These are phyloP conservation scores for Thalassiosira hispida DNA, from an alignment of 352 stramenopile genomes.

Conservation along the genomic window DNA sequence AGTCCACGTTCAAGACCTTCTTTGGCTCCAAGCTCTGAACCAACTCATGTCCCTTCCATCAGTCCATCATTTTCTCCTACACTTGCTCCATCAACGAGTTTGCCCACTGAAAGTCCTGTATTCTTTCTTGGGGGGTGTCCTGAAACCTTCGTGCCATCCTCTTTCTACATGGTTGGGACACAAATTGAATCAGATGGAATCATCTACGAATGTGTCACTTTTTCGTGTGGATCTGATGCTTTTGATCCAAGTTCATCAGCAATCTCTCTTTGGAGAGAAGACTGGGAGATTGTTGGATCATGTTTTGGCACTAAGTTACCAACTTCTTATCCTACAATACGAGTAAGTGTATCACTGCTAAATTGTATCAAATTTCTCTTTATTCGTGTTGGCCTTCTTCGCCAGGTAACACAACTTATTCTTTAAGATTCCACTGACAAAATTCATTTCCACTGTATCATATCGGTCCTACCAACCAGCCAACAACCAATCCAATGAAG, in stretches of 20 bases:
- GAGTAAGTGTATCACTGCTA: background rate
- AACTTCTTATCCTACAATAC: background rate
- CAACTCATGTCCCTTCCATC: background rate
- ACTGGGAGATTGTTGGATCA: conserved; percentile 1
- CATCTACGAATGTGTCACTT: background rate
- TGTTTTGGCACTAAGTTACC: background rate
- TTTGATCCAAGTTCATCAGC: background rate
- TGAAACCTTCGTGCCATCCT: background rate
- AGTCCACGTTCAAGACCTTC: background rate
- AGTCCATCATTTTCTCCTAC: background rate
- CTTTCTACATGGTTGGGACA: background rate
- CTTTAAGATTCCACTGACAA: too few relatives aligned
- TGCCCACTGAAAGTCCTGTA: conserved; percentile 3
- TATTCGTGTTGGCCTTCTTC: too few relatives aligned
- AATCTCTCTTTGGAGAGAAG: background rate
- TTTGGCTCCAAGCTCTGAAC: background rate
- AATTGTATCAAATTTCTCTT: background rate
- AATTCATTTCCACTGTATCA: too few relatives aligned
- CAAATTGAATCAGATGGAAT: background rate
- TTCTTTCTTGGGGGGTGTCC: conserved; percentile 14
- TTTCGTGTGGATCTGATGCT: background rate
- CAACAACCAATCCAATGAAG: too few relatives aligned
- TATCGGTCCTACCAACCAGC: too few relatives aligned
- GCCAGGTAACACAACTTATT: too few relatives aligned
- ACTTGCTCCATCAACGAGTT: background rate